A percentile compares a stretch with the other conserved stretches of the same genome.
These are phyloP conservation scores for Neurospora sp. DNA, from an alignment of 495 filamentous ascomycete genomes.

Conservation along the genomic window DNA sequence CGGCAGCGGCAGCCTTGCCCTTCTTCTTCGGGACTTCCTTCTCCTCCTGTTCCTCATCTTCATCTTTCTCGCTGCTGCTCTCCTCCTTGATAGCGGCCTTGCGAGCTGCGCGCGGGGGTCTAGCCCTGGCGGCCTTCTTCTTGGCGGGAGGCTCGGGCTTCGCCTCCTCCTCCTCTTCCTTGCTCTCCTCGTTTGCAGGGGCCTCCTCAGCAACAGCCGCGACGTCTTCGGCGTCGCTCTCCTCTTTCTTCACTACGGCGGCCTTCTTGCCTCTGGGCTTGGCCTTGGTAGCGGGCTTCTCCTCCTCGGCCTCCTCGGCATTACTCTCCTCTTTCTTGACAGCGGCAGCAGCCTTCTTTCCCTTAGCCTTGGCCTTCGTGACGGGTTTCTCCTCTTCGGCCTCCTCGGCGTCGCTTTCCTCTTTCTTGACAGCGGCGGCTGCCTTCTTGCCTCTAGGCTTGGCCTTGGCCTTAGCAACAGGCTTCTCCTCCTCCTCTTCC, in stretches of 20 bases:
- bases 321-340: slow-evolving; percentile 5
- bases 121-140: slow-evolving; percentile 14
- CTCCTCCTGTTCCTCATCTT: slow-evolving; percentile 9
- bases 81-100: slow-evolving; percentile 17
- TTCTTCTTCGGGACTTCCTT: slow-evolving; percentile 1
- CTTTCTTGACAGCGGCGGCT: not conserved
- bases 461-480: slow-evolving; percentile 2
- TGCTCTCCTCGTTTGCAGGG: slow-evolving; percentile 2
- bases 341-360: slow-evolving; percentile 9
- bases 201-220: slow-evolving; percentile 2
- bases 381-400: slow-evolving; percentile 15
- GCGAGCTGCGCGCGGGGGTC: slow-evolving; percentile 4
- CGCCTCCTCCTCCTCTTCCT: slow-evolving; percentile 15
- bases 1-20: not conserved
- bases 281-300: slow-evolving; percentile 22
- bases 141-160: slow-evolving; percentile 20
- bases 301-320: slow-evolving; percentile 16
- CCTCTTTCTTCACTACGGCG: slow-evolving; percentile 13
- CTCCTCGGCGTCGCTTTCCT: no score
- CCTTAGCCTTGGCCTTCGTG: slow-evolving; percentile 8
- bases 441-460: slow-evolving; percentile 7
- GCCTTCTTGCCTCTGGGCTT: slow-evolving; percentile 24
- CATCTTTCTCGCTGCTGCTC: slow-evolving; percentile 13
- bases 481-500: not conserved
- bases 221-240: slow-evolving; percentile 21